Base-by-base conservation (phyloP, 768 basidiomycete genomes). In the Coprinellus micaceus region DNA sequence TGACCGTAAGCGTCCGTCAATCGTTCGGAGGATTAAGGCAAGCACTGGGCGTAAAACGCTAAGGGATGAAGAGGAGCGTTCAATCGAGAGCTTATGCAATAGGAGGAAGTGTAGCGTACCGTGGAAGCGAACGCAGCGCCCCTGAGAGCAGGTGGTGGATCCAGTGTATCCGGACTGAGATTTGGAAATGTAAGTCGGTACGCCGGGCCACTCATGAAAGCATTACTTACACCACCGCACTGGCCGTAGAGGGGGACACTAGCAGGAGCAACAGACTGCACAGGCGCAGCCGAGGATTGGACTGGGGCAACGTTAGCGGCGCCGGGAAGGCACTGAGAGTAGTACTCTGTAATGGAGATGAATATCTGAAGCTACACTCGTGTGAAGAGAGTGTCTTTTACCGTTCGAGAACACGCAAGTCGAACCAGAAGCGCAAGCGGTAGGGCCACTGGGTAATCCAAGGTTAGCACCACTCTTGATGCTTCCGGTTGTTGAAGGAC, bases 41-140 rank as follows among this genome's bases (percentile, higher is more conserved):
- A 19, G 56, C 64, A 63, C 58, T 65, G 64, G 40, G 64, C 63
- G 56, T 63, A 65, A 51, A 55, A 65, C 12, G 56, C 64, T 65
- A 37, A 25, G 49, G 43, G 15, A n/a, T 19, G 43, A 21, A 21
- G 22, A 43, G 24, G 6, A 2, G 15, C 9, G 22, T 15, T 9
- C 24, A 33, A 19, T 13, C 19, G 28, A 4, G 5, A 25, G 4
- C 12, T 9, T 37, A 37, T 37, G 36, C 9, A 37, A 37, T 37
- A 47, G 21, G 37, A 24, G 19, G 6, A n/a, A n/a, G n/a, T n/a
- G n/a, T n/a, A n/a, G 60, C 60, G 25, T 21, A 63, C 63, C 30
- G 41, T 61, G 62, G 30, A 46, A 30, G 40, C 58, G 53, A 28
- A 53, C 57, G 60, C 63, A 64, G 36, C 55, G 63, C 9, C 63